A percentile compares a stretch with the other conserved stretches of the same genome.
These are phyloP conservation scores for Phytophthora sp. DNA, from an alignment of 352 stramenopile species.

Conservation along the genomic window DNA sequence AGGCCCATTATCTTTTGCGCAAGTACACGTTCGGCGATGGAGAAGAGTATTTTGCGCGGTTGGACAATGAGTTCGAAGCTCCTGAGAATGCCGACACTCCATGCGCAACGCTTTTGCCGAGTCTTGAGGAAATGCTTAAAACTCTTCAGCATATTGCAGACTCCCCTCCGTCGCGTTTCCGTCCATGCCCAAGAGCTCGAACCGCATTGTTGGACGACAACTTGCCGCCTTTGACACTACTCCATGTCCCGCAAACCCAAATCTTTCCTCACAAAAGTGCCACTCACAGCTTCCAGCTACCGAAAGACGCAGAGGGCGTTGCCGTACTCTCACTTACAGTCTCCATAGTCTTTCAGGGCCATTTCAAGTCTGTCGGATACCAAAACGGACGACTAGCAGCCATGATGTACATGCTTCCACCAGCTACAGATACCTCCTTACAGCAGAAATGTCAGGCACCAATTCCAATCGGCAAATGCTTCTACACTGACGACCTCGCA, in stretches of 20 bases:
- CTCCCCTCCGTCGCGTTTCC: constrained; percentile 9
- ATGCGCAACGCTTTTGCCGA: constrained; percentile 16
- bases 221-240: constrained; percentile 28
- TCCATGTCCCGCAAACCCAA: constrained; percentile 52
- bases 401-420: constrained; percentile 75
- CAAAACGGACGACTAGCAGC: constrained; percentile 76
- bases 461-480: constrained; percentile 64
- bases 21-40: constrained; percentile 81
- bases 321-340: constrained; percentile 61
- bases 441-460: constrained; percentile 26
- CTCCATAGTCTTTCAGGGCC: constrained; percentile 75
- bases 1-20: constrained; percentile 60
- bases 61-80: constrained; percentile 48
- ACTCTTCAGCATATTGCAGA: constrained; percentile 35
- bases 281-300: constrained; percentile 71
- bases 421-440: constrained; percentile 5
- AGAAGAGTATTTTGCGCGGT: constrained; percentile 56
- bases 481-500: constrained; percentile 53
- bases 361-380: constrained; percentile 75
- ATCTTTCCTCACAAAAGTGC: constrained; percentile 65
- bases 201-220: constrained; percentile 46
- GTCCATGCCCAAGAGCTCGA: constrained; percentile 19
- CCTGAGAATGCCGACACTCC: constrained; percentile 14
- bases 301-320: constrained; percentile 23
- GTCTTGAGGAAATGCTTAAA: constrained; percentile 42